Evolutionary conservation across 2,329 filamentous ascomycete species (phyloP), one percentile per base, ranked within the genome.

Genomic region (Stagonosporopsis tanaceti): DNA sequence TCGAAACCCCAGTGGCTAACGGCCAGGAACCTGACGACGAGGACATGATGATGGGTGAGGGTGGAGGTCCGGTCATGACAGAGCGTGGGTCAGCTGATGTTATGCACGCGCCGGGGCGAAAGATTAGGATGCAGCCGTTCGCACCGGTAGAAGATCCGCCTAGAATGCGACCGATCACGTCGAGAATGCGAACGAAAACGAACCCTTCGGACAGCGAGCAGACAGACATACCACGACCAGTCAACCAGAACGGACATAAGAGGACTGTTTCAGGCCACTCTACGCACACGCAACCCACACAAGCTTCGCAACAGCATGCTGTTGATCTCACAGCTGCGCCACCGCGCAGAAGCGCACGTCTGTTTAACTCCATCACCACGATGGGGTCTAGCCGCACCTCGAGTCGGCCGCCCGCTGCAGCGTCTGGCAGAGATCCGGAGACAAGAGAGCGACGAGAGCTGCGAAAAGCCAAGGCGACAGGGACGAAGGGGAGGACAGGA

Each of bases 231-330:
- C 71, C 73, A 4, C 60, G 71, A 35, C 74, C 74, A 7, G 71
- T 74, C 35, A 71, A 71, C 46, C 68, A 77, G 60, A 75, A 76
- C 32, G 91, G 93, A 59, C 87, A 93, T 74, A 98, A 97, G 79
- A 87, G 94, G 65, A 97, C 93, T 1, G 86, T 96, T n/a, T 97
- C 94, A 38, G 94, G 94, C 4, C 92, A 96, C 65, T 79, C 82
- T 6, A 70, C 76, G n/a, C 76, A 77, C 17, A 30, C 53, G 14
- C 61, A 76, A 27, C 73, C 76, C 39, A 35, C 51, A 15, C 65
- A 65, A 60, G 71, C 30, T 61, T 66, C 47, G 58, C 72, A 53
- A 35, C 54, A 50, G n/a, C 62, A 67, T 35, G 34, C 63, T 4
- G 51, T 64, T n/a, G 78, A 79, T 53, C 73, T 74, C n/a, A 75